Evolutionary conservation across 768 basidiomycete genomes (phyloP).

Genomic region (Panus rudis): DNA sequence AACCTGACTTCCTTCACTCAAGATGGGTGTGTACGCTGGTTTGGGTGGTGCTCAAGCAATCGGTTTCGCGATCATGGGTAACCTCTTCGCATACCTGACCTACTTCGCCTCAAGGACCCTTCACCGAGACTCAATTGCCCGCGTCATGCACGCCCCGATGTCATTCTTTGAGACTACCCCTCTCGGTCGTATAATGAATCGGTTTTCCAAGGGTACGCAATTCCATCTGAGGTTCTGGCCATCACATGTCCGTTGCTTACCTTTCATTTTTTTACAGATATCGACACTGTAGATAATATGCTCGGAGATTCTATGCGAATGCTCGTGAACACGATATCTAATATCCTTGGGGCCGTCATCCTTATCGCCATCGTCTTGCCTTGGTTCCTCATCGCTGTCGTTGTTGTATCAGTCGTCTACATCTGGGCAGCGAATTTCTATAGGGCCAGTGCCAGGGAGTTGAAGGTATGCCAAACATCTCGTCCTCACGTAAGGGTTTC

Average conservation of each 20-base stretch:
- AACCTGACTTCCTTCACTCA: conserved; percentile 1
- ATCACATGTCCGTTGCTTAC: conserved; percentile 4
- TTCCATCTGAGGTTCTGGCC: not conserved
- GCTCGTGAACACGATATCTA: conserved; percentile 54
- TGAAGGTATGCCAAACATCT: conserved; percentile 42
- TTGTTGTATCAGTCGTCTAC: conserved; percentile 53
- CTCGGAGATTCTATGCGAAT: conserved; percentile 72
- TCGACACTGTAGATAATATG: conserved; percentile 75
- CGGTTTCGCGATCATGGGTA: conserved; percentile 61
- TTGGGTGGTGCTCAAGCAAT: conserved; percentile 69
- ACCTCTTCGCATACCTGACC: conserved; percentile 56
- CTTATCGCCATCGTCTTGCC: conserved; percentile 72
- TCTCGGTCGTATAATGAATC: conserved; percentile 83
- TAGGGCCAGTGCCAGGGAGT: conserved; percentile 76
- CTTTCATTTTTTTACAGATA: conserved; percentile 33
- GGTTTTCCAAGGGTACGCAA: conserved; percentile 68
- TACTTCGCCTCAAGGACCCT: conserved; percentile 71
- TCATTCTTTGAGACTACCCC: conserved; percentile 89
- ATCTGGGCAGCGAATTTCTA: conserved; percentile 75
- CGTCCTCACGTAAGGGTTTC: not conserved
- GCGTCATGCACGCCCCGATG: conserved; percentile 82
- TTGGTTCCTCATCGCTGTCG: conserved; percentile 78
- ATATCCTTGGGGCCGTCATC: conserved; percentile 70
- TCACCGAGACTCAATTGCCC: conserved; percentile 56
- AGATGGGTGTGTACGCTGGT: conserved; percentile 80